Evolutionary conservation across 495 filamentous ascomycete species (phyloP), one percentile per base, ranked within the genome.

Genomic region (Terfezia boudieri): DNA sequence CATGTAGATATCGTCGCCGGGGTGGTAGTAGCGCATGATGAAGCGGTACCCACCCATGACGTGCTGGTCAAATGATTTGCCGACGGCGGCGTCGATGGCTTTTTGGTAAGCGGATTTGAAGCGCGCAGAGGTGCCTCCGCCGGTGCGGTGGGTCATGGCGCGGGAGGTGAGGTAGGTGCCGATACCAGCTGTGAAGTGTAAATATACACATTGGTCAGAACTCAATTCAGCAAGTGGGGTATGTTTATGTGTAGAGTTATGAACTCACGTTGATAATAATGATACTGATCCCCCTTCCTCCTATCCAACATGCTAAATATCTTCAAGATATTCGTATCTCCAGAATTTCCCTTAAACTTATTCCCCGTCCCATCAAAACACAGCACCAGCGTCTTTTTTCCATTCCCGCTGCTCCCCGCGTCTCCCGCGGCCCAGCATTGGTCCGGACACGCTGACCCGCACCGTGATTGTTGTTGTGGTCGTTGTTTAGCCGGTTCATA

Each of bases 341-440:
- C 78, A 51, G 82, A 78, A 61, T 84, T 82, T 9, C 86, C 84
- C 35, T 73, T 72, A 62, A 90, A 92, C 59, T 87, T 84, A 61
- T 93, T 90, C 2, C 86, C 86, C 0, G 86, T 93, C 23, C 86
- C 86, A 64, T 94, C 86, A 56, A 93, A 93, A 61, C 86, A 92
- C 4, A 93, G 70, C 16, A 94, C 77, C 50, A 92, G 73, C 55
- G 75, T 73, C 63, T 70, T 74, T 20, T 46, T 46, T 20, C 17
- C 41, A 20, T 6, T 4, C 14, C 41, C 41, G 41, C 14, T 14
- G 17, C 5, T 69, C 70, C 35, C 49, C 61, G 11, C 49, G 5
- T 16, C 49, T 3, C 5, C 49, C 49, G n/a, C 11, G 11, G 5
- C 49, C 23, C 49, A 20, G 5, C 49, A 22, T 48, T 48, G 14